Conservation (phyloP, 495 filamentous ascomycete species). For the Xylaria castorea region DNA sequence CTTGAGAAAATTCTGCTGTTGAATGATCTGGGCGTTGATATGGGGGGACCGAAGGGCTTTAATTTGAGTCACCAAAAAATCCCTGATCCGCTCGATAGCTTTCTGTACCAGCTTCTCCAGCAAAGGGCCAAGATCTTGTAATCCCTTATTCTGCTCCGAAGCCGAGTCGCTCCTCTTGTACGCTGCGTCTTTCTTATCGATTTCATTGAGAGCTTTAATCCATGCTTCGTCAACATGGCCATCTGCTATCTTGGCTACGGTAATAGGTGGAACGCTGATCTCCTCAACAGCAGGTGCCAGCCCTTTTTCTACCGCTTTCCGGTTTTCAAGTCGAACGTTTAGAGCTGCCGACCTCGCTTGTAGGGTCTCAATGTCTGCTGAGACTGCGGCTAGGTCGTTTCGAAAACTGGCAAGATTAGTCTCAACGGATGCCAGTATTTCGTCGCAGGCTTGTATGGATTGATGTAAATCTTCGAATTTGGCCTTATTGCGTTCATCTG, state of each 20-base stretch:
- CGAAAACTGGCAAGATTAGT: conserved; percentile 90
- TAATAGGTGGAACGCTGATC: conserved; percentile 80
- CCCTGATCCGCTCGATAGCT: conserved; percentile 92
- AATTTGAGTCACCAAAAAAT: conserved; percentile 92
- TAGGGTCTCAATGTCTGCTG: conserved; percentile 91
- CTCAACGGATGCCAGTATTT: conserved; percentile 92
- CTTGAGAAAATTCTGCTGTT: conserved; percentile 84
- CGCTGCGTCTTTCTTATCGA: conserved; percentile 76
- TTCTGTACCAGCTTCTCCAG: conserved; percentile 83
- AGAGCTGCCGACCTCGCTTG: conserved; percentile 84
- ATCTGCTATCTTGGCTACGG: conserved; percentile 83
- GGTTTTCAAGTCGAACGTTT: conserved; percentile 87
- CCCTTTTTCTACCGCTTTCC: conserved; percentile 85
- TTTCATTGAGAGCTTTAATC: conserved; percentile 82
- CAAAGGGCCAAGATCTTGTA: conserved; percentile 84
- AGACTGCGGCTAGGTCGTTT: conserved; percentile 87
- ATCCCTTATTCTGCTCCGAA: conserved; percentile 69
- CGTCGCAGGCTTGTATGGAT: conserved; percentile 89
- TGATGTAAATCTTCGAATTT: conserved; percentile 92
- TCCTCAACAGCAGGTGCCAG: conserved; percentile 92
- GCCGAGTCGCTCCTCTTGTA: conserved; percentile 71
- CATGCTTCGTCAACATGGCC: conserved; percentile 90
- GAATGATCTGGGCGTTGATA: conserved; percentile 95
- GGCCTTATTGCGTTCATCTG: conserved; percentile 83
- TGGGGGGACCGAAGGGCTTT: conserved; percentile 90